These are phyloP conservation scores for Dendrobium huoshanense DNA, from an alignment of 106 monocot species.

Conservation along the genomic window DNA sequence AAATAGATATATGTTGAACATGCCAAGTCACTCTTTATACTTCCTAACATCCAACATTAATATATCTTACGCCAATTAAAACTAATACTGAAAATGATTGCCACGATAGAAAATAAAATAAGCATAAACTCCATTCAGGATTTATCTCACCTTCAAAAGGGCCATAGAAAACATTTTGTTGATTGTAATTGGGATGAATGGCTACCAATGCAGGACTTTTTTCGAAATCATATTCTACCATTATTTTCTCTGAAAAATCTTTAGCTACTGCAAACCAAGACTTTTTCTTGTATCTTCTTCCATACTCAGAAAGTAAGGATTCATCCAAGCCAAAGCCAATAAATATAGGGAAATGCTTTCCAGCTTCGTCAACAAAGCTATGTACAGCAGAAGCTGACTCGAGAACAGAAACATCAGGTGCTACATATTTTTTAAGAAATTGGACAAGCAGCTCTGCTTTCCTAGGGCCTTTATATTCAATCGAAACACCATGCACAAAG, in stretches of 20 bases:
- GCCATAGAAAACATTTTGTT: slow-evolving; percentile 87
- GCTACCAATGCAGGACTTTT: slow-evolving; percentile 82
- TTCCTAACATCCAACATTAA: background rate
- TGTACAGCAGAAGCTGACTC: slow-evolving; percentile 59
- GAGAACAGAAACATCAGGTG: slow-evolving; percentile 75
- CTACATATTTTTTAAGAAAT: slow-evolving; percentile 74
- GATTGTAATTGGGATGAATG: slow-evolving; percentile 71
- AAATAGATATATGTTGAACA: too few species aligned
- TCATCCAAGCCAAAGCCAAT: slow-evolving; percentile 86
- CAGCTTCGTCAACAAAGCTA: slow-evolving; percentile 64
- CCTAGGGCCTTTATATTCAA: slow-evolving; percentile 79
- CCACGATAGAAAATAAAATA: too few species aligned
- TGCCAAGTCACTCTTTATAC: too few species aligned
- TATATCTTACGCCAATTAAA: background rate
- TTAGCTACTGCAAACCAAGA: slow-evolving; percentile 91
- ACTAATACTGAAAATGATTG: background rate
- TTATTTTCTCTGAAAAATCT: slow-evolving; percentile 85
- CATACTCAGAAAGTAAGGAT: slow-evolving; percentile 50
- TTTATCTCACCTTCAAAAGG: slow-evolving; percentile 80
- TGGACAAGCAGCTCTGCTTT: slow-evolving; percentile 70
- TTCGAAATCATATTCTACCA: slow-evolving; percentile 86
- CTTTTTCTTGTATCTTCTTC: slow-evolving; percentile 72
- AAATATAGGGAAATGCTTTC: slow-evolving; percentile 79
- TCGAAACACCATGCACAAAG: slow-evolving; percentile 84
- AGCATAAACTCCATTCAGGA: background rate